Evolutionary conservation across 768 basidiomycete species (phyloP).

Genomic region (Sarcodon aspratus): DNA sequence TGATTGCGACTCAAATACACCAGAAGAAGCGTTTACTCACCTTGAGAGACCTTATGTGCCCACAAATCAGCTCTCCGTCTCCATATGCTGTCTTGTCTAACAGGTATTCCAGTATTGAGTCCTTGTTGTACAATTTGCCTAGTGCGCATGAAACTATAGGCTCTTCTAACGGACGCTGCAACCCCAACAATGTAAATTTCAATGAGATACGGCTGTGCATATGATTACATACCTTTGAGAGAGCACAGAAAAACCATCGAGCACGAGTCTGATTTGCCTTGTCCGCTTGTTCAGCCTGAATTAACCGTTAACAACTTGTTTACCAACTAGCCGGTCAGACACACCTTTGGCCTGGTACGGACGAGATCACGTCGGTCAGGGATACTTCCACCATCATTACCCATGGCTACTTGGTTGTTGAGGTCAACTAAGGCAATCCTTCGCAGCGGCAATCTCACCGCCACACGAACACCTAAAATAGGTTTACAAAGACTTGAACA

Average conservation of each 20-base stretch:
- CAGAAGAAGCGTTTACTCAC: slow-evolving; percentile 35
- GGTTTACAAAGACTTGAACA: neutral
- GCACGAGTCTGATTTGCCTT: slow-evolving; percentile 83
- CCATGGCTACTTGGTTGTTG: slow-evolving; percentile 32
- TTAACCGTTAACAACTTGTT: neutral
- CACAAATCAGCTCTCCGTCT: slow-evolving; percentile 87
- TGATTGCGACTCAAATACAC: neutral
- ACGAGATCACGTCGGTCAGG: slow-evolving; percentile 78
- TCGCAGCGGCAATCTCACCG: neutral
- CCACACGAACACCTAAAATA: neutral
- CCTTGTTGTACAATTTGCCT: slow-evolving; percentile 95
- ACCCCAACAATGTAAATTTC: neutral
- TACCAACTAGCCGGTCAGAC: slow-evolving; percentile 1
- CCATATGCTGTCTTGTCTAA: slow-evolving; percentile 77
- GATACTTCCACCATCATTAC: slow-evolving; percentile 85
- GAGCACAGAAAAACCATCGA: slow-evolving; percentile 85
- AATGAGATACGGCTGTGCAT: neutral
- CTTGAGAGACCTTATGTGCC: slow-evolving; percentile 85
- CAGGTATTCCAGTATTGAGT: slow-evolving; percentile 83
- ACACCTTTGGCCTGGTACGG: slow-evolving; percentile 57
- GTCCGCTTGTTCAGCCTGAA: slow-evolving; percentile 76
- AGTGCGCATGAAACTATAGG: slow-evolving; percentile 88
- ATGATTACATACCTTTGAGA: slow-evolving; percentile 67
- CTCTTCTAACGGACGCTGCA: slow-evolving; percentile 69
- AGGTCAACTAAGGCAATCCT: neutral